Base-by-base conservation (phyloP, 2,329 filamentous ascomycete species). In the Aspergillus flavus region DNA sequence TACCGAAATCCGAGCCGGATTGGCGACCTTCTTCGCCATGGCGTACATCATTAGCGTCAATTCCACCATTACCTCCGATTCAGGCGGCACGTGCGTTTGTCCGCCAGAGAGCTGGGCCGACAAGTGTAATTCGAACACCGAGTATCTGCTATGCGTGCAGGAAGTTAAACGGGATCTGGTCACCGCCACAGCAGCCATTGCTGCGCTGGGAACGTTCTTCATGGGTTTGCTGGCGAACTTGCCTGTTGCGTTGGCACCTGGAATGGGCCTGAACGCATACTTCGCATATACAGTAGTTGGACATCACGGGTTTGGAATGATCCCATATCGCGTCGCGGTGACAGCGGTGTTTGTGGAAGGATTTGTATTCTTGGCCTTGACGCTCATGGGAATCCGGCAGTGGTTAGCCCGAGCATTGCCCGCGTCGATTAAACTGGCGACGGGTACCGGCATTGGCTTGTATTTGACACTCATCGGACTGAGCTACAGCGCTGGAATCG, bases 301-400 rank as follows among this genome's bases (percentile, higher is more conserved):
- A 4, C 87, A 83, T 72, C 89, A 94, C 74, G 93, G 92, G 50
- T 85, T 83, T 26, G 92, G 92, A 2, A 82, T 85, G 41, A 88
- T 96, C 10, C 87, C 91, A 1, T 96, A 92, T 74, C 77, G 85
- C 59, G 84, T 94, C 48, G 93, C 93, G 39, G 80, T 96, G 43
- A 95, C 92, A 4, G 92, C 93, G 59, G 93, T 95, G 68, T 96
- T 96, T 74, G 89, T 95, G 16, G 93, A 96, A 77, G 93, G 93
- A 43, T 91, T 91, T 76, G 89, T 96, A 65, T 96, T 96, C 79
- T 87, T 96, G 57, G 91, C 82, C 3, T 84, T 96, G 46, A 93
- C 93, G 1, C 75, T 96, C 41, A 83, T 94, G 58, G 93, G 93
- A 43, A 85, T 96, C 80, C 89, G 93, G 16, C 93, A 96, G 76